phyloP scores from a whole-genome alignment of 768 basidiomycete genomes.

The Rhodocollybia butyracea region DNA sequence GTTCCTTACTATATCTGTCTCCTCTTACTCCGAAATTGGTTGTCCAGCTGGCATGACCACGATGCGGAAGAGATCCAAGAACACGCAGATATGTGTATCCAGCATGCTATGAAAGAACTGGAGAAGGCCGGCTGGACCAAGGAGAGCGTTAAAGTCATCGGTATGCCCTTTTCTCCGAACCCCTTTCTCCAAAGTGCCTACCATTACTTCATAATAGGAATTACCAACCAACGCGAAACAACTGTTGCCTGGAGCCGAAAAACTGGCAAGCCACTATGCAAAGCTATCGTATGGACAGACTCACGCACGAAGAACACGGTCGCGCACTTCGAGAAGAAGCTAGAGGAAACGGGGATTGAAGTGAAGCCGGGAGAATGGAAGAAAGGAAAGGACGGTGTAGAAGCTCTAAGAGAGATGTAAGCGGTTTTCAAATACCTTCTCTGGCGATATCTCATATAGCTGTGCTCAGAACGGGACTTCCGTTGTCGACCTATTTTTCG shows the following conservation, averaged over 20 bases:
- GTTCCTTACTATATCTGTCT: neutral
- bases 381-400: constrained; percentile 67
- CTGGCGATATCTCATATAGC: constrained; percentile 2
- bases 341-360: constrained; percentile 73
- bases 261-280: constrained; percentile 87
- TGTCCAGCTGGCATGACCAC: constrained; percentile 89
- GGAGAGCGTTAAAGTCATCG: constrained; percentile 87
- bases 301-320: constrained; percentile 87
- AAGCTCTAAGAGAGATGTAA: constrained; percentile 66
- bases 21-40: neutral
- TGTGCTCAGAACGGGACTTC: constrained; percentile 73
- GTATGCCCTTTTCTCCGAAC: constrained; percentile 42
- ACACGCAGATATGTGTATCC: constrained; percentile 73
- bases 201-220: constrained; percentile 44
- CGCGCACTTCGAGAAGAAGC: constrained; percentile 70
- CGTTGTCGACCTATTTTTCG: constrained; percentile 97
- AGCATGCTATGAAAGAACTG: constrained; percentile 64
- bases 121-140: constrained; percentile 74
- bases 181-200: constrained; percentile 12
- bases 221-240: constrained; percentile 98
- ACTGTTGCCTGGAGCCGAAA: constrained; percentile 88
- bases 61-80: constrained; percentile 80
- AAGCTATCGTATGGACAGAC: constrained; percentile 95
- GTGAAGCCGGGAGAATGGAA: constrained; percentile 60
- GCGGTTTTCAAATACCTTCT: constrained; percentile 18